These are phyloP conservation scores for Fragaria nilgerrensis DNA, from an alignment of 306 rosid genomes.

Conservation along the genomic window DNA sequence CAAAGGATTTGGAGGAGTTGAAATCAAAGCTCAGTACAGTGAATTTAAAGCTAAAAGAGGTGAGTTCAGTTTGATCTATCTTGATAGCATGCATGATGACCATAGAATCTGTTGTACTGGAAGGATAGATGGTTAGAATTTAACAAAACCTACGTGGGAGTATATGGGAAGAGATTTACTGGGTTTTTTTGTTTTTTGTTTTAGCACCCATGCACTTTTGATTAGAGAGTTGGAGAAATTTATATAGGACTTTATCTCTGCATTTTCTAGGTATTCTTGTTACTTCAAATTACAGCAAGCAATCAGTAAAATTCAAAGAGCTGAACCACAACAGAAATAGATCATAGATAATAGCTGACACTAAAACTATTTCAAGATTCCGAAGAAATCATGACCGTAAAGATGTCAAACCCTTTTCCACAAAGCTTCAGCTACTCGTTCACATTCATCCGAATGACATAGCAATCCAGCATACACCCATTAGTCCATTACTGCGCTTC, in stretches of 20 bases:
- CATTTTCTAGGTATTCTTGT: not conserved
- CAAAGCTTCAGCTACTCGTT: too few species aligned
- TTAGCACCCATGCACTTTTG: not conserved
- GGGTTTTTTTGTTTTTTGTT: not conserved
- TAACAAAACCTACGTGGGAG: not conserved
- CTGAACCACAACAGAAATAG: not conserved
- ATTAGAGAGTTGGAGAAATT: not conserved
- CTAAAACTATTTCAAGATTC: too few species aligned
- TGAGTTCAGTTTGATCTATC: constrained; percentile 35
- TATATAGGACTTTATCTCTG: not conserved
- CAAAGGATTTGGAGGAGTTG: constrained; percentile 58
- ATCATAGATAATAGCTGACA: not conserved
- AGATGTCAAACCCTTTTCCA: too few species aligned
- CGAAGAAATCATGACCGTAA: too few species aligned
- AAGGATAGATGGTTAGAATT: constrained; percentile 17
- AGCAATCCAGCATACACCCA: too few species aligned
- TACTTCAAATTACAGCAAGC: not conserved
- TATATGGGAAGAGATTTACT: not conserved
- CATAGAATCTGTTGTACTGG: constrained; percentile 10
- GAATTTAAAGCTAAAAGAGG: constrained; percentile 80
- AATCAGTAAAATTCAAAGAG: not conserved
- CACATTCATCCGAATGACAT: too few species aligned
- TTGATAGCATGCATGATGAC: not conserved
- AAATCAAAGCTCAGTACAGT: constrained; percentile 47
- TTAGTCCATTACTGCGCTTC: too few species aligned